Evolutionary conservation across 139 green algal genomes (phyloP).

Genomic region (Trebouxia sp.): DNA sequence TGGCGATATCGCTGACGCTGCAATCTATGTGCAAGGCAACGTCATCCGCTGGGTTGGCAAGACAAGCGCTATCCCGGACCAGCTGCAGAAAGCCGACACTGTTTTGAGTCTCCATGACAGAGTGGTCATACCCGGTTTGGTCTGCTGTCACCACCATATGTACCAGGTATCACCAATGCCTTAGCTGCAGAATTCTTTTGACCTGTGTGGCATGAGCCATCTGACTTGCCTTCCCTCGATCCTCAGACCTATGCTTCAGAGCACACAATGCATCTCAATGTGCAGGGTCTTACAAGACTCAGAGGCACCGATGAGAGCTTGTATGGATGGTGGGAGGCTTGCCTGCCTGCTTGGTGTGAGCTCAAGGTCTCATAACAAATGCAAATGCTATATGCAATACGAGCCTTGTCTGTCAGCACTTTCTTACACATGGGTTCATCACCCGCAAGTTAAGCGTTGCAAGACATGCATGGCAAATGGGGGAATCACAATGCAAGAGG

Average conservation of each 20-base stretch:
- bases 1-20: constrained; percentile 39
- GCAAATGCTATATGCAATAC: background rate
- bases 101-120: constrained; percentile 39
- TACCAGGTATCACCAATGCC: constrained; percentile 65
- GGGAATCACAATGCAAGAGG: background rate
- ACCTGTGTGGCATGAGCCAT: background rate
- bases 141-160: constrained; percentile 80
- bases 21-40: constrained; percentile 54
- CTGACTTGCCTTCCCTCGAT: background rate
- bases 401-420: background rate
- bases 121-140: constrained; percentile 60
- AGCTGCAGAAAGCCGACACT: background rate
- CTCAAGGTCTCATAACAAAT: background rate
- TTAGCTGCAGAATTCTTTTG: constrained; percentile 47
- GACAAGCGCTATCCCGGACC: constrained; percentile 39
- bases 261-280: background rate
- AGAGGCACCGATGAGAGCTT: constrained; percentile 4
- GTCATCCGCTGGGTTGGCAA: constrained; percentile 65
- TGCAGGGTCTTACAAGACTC: background rate
- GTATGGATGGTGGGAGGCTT: constrained; percentile 7
- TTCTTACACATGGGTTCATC: background rate
- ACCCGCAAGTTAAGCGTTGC: background rate
- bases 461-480: background rate
- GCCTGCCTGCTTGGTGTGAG: background rate
- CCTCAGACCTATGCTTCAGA: background rate